phyloP scores from a whole-genome alignment of 176 grass and related monocot species.

The Zoysia pacifica region DNA sequence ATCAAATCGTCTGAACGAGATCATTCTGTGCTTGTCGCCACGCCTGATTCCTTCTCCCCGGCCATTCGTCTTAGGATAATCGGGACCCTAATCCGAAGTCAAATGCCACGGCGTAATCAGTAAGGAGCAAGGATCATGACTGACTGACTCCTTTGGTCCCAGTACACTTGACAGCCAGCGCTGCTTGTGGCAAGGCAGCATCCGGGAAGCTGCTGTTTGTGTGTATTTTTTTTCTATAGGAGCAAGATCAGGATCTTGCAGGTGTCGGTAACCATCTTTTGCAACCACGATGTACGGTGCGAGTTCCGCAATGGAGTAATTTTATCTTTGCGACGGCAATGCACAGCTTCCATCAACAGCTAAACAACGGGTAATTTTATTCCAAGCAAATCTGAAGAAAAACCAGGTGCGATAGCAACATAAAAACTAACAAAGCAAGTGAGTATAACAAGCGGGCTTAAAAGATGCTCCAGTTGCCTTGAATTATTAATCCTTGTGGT shows the following conservation, averaged over 20 bases:
- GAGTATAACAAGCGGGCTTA: not conserved
- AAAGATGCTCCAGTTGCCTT: not conserved
- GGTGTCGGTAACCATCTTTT: not conserved
- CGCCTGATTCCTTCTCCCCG: not conserved
- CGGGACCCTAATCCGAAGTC: not conserved
- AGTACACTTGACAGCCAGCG: not conserved
- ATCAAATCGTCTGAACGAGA: not conserved
- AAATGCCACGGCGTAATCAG: not conserved
- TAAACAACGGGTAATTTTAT: not conserved
- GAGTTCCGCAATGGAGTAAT: not conserved
- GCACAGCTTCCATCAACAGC: not conserved
- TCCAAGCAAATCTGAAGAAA: not conserved
- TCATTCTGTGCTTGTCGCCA: not conserved
- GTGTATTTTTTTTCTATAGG: not conserved
- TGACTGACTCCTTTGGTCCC: not conserved
- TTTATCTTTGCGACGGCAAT: not conserved
- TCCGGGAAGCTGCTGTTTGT: not conserved
- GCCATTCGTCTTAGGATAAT: not conserved
- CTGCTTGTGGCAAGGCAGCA: not conserved
- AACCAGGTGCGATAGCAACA: not conserved
- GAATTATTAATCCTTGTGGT: too few species aligned
- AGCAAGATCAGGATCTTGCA: conserved; percentile 1
- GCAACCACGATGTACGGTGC: not conserved
- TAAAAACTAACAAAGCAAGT: not conserved
- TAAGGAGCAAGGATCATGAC: too few species aligned